These are phyloP conservation scores for Nitzschia putrida DNA, from an alignment of 108 stramenopile species.

Conservation along the genomic window DNA sequence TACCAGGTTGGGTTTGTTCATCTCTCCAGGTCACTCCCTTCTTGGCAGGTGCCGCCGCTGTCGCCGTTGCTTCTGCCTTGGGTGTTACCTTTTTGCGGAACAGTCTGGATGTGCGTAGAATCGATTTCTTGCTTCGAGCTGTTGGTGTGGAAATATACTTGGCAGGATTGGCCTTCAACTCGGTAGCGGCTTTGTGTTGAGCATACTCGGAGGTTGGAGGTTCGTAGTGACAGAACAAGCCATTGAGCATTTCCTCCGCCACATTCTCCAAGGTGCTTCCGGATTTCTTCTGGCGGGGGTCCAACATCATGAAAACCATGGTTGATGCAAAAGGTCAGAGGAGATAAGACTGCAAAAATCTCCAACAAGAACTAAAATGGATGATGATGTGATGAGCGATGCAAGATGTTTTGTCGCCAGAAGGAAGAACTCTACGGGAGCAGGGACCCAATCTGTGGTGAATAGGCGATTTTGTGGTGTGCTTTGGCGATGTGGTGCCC, in stretches of 20 bases:
- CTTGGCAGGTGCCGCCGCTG: neutral
- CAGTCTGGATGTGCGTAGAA: constrained; percentile 4
- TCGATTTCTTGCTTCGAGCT: neutral
- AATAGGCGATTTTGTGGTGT: no score
- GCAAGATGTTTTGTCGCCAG: no score
- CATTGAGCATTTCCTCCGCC: constrained; percentile 53
- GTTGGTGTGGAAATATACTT: constrained; percentile 8
- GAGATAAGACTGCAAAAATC: no score
- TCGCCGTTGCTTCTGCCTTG: neutral
- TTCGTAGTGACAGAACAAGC: constrained; percentile 54
- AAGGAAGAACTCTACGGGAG: no score
- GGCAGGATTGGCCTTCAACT: constrained; percentile 6
- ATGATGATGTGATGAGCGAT: no score
- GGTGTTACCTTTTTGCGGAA: constrained; percentile 16
- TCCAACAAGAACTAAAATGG: no score
- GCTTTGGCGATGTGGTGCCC: no score
- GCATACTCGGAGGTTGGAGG: constrained; percentile 40
- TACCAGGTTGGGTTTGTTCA: constrained; percentile 16
- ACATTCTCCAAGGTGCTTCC: constrained; percentile 40
- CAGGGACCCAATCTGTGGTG: no score
- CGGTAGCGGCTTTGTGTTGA: constrained; percentile 23
- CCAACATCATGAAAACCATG: constrained; percentile 3
- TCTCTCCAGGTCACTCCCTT: constrained; percentile 39
- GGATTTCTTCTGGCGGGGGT: constrained; percentile 5
- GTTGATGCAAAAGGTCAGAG: neutral